Evolutionary conservation across 305 asterid genomes (phyloP).

Genomic region (Fraxinus xanthoxyloides): DNA sequence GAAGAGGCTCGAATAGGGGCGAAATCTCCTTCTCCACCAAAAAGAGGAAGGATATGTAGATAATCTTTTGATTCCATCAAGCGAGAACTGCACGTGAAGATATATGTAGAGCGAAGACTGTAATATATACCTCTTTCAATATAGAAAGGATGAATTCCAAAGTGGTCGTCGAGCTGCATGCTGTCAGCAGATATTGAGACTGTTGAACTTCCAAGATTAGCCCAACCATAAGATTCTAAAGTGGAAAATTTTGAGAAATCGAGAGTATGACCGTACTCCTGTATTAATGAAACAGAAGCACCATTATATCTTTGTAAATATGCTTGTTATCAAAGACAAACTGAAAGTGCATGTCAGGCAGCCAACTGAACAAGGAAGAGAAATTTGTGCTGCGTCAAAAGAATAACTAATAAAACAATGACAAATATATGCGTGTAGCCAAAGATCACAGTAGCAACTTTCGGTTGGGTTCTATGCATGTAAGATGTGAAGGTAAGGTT

Average conservation of each 20-base stretch:
- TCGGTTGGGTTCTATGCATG: neutral
- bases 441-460: neutral
- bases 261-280: conserved; percentile 53
- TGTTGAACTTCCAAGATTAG: conserved; percentile 45
- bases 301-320: conserved; percentile 1
- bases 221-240: conserved; percentile 73
- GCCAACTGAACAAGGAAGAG: neutral
- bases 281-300: conserved; percentile 20
- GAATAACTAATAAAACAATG: conserved; percentile 2
- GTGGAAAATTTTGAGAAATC: conserved; percentile 45
- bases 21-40: neutral
- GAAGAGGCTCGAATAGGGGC: neutral
- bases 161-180: conserved; percentile 60
- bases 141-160: conserved; percentile 94
- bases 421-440: neutral
- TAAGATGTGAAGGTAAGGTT: neutral
- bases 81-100: neutral
- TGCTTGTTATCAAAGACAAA: neutral
- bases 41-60: neutral
- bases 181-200: conserved; percentile 37
- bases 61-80: conserved; percentile 7
- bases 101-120: neutral
- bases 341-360: neutral
- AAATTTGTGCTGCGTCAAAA: neutral
- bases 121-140: conserved; percentile 68